Evolutionary conservation across 2,329 filamentous ascomycete species (phyloP), one percentile per base, ranked within the genome.

Genomic region (Epichloe hybrida): DNA sequence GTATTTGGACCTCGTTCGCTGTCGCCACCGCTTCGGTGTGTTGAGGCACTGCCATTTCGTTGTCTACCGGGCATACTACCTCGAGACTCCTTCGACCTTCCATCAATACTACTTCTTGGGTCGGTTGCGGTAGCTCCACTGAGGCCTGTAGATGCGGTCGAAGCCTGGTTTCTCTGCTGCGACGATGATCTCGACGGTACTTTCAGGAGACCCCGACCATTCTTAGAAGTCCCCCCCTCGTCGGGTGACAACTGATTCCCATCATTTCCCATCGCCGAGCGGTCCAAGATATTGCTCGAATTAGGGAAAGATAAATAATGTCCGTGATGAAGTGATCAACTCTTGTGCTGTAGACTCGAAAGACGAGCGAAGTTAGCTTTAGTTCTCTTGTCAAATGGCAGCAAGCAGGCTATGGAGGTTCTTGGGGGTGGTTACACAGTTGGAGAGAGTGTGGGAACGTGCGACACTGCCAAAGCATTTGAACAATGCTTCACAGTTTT

Each of bases 21-120:
- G 61, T 72, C 74, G 59, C 71, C 70, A 60, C 72, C 73, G 55
- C 76, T 78, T 62, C 75, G 73, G 67, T 80, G 81, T 69, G 81
- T 86, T 58, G 79, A 80, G 54, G 79, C 75, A 67, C 82, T 87
- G 59, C 80, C 79, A 68, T 84, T 84, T 61, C 80, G 74, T 60
- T 77, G 75, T 57, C 76, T 72, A 55, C 75, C 80, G 50, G 80
- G 68, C 59, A 83, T 79, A 67, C 81, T 86, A 57, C 74, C 71
- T 68, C 76, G 81, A 54, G 79, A 83, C 58, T 79, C 80, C 66
- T 80, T 84, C 46, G 83, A 86, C 57, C 75, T 74, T 53, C 76
- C 75, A 57, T 77, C 76, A 58, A 81, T 79, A 62, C 79, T 84
- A 59, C 80, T 80, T 63, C 75, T 71, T 51, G 75, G 70, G 57